A percentile compares a stretch with the other conserved stretches of the same genome.
Evolutionary conservation across 768 basidiomycete species (phyloP).

Genomic region (Rhizopogon sp.): DNA sequence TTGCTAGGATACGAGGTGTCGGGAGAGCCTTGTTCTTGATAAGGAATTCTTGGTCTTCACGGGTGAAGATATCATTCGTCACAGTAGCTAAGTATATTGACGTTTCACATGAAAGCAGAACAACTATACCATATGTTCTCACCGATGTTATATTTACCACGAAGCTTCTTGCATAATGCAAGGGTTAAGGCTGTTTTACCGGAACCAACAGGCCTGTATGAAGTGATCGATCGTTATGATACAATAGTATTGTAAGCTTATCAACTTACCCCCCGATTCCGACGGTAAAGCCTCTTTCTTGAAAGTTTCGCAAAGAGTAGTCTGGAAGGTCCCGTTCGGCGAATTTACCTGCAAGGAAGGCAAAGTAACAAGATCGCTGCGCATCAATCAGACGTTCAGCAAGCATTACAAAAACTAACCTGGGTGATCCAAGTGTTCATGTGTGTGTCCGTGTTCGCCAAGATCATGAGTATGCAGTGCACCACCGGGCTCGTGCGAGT

Average conservation of each 20-base stretch:
- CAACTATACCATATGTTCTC: conserved; percentile 13
- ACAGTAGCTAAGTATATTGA: conserved; percentile 63
- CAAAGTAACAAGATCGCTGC: neutral
- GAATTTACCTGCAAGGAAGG: conserved; percentile 67
- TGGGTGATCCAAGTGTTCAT: conserved; percentile 87
- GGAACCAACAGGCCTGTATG: conserved; percentile 85
- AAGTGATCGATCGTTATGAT: neutral
- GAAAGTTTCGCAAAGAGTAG: conserved; percentile 77
- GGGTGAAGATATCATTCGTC: conserved; percentile 99
- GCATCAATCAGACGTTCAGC: neutral
- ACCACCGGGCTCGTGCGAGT: conserved; percentile 47
- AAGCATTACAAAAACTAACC: conserved; percentile 39
- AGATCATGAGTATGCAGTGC: conserved; percentile 46
- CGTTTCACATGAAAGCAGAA: conserved; percentile 3
- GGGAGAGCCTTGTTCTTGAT: conserved; percentile 90
- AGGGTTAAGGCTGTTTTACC: conserved; percentile 95
- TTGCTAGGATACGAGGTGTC: conserved; percentile 81
- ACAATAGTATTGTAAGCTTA: neutral
- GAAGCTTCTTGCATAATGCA: conserved; percentile 77
- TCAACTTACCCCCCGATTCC: conserved; percentile 90
- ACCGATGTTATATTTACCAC: conserved; percentile 91
- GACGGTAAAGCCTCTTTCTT: conserved; percentile 91
- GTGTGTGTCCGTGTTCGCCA: conserved; percentile 90
- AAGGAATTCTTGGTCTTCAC: conserved; percentile 96
- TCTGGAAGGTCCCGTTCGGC: conserved; percentile 91